Evolutionary conservation across 1,284 basidiomycete genomes (phyloP).

Genomic region (Pascua sp.): DNA sequence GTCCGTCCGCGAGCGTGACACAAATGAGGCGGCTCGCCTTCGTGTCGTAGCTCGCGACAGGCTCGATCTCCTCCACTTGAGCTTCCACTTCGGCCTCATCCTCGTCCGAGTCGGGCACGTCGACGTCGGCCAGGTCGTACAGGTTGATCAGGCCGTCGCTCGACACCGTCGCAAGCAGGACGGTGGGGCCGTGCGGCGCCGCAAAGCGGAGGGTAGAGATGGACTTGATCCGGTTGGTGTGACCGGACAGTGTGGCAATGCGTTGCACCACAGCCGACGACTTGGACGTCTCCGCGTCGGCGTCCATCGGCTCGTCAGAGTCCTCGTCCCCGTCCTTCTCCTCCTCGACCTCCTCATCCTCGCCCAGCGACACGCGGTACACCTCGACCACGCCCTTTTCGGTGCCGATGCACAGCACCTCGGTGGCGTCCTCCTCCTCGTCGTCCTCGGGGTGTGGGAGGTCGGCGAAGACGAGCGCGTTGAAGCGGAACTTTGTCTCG

Average conservation of each 20-base stretch:
- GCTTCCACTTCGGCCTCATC: no score
- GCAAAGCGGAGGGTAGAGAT: conserved; percentile 37
- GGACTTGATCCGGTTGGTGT: conserved; percentile 48
- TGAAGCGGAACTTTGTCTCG: conserved; percentile 70
- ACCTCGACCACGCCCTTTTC: conserved; percentile 80
- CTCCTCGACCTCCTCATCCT: conserved; percentile 23
- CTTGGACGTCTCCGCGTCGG: conserved; percentile 11
- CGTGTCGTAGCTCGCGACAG: conserved; percentile 70
- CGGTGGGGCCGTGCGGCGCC: conserved; percentile 15
- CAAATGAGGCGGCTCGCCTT: conserved; percentile 81
- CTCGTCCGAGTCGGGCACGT: conserved; percentile 9
- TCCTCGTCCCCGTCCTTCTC: conserved; percentile 22
- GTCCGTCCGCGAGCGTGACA: conserved; percentile 61
- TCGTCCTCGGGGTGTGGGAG: conserved; percentile 44
- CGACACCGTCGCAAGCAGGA: conserved; percentile 39
- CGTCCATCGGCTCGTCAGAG: no score
- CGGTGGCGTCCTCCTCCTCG: conserved; percentile 46
- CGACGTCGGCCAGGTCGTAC: conserved; percentile 63
- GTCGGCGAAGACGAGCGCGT: conserved; percentile 69
- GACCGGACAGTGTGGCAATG: conserved; percentile 40
- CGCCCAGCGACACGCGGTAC: conserved; percentile 54
- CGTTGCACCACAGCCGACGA: conserved; percentile 31
- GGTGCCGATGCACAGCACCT: conserved; percentile 69
- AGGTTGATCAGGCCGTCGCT: conserved; percentile 79
- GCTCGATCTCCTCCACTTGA: conserved; percentile 31